These are phyloP conservation scores for Medakamo hakoo DNA, from an alignment of 139 green algal species.

Conservation along the genomic window DNA sequence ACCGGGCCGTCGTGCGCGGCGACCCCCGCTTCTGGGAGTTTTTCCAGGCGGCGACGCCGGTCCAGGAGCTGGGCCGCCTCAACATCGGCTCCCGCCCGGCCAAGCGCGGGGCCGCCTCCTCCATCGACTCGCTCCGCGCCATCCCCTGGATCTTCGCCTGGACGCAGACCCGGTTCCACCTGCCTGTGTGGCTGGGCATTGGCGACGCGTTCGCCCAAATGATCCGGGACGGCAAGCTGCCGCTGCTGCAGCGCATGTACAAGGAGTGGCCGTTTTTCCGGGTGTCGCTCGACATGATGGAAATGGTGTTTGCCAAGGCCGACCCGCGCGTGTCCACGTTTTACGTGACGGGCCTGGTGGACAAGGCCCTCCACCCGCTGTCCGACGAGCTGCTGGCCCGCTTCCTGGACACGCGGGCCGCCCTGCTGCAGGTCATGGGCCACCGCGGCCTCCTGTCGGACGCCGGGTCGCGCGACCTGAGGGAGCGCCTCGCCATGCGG, in stretches of 20 bases:
- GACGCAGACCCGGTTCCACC: conserved; percentile 89
- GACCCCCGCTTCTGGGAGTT: conserved; percentile 71
- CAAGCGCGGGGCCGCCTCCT: conserved; percentile 52
- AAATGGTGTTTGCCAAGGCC: conserved; percentile 98
- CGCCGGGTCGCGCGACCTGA: conserved; percentile 48
- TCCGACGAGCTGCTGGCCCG: conserved; percentile 39
- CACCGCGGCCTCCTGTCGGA: conserved; percentile 45
- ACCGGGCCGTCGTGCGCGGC: conserved; percentile 36
- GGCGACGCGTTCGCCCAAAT: conserved; percentile 61
- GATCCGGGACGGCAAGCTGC: conserved; percentile 23
- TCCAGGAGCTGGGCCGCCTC: conserved; percentile 85
- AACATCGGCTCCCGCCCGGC: conserved; percentile 88
- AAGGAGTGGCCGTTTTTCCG: conserved; percentile 94
- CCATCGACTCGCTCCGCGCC: conserved; percentile 79
- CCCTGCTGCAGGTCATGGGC: conserved; percentile 45
- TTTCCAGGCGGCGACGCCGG: conserved; percentile 79
- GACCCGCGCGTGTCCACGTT: conserved; percentile 61
- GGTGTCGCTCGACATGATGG: conserved; percentile 88
- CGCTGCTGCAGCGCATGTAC: conserved; percentile 69
- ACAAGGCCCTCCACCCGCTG: conserved; percentile 35
- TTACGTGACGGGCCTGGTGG: conserved; percentile 26
- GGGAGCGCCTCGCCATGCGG: conserved; percentile 68
- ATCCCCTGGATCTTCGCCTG: conserved; percentile 99
- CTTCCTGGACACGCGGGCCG: conserved; percentile 30
- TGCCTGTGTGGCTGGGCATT: conserved; percentile 95